Percentiles rank a stretch among this genome's conserved stretches.
Conservation (phyloP, 768 basidiomycete genomes). For the Rhizopogon rudus region DNA sequence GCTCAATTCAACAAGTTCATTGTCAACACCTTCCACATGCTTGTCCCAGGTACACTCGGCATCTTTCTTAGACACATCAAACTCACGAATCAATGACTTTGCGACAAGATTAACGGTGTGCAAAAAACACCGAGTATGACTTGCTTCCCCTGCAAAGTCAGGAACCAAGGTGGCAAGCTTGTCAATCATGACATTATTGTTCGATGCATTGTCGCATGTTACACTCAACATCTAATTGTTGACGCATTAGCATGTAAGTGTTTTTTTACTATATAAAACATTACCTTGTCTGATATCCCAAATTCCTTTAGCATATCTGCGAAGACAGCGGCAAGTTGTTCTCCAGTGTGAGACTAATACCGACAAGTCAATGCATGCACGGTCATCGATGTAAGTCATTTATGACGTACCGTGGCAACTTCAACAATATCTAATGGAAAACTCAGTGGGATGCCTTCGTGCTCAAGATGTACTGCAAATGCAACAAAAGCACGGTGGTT, state of each 20-base stretch:
- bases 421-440: conserved; percentile 27
- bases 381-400: neutral
- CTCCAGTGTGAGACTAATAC: conserved; percentile 23
- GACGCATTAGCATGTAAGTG: neutral
- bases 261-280: neutral
- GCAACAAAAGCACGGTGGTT: conserved; percentile 29
- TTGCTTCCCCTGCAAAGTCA: conserved; percentile 16
- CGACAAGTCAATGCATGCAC: neutral
- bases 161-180: conserved; percentile 14
- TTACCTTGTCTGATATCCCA: conserved; percentile 25
- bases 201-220: conserved; percentile 18
- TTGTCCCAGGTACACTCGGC: neutral
- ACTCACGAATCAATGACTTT: conserved; percentile 25
- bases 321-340: conserved; percentile 21
- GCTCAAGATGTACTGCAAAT: conserved; percentile 20
- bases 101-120: conserved; percentile 31
- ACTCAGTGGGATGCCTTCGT: conserved; percentile 13
- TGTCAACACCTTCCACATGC: neutral
- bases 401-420: conserved; percentile 14
- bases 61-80: conserved; percentile 24
- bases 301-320: conserved; percentile 20
- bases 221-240: conserved; percentile 14
- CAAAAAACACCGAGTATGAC: conserved; percentile 5
- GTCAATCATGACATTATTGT: conserved; percentile 19
- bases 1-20: neutral